Evolutionary conservation across 1,284 basidiomycete genomes (phyloP), one percentile per base, ranked within the genome.

Genomic region (Melampsora larici-populina): DNA sequence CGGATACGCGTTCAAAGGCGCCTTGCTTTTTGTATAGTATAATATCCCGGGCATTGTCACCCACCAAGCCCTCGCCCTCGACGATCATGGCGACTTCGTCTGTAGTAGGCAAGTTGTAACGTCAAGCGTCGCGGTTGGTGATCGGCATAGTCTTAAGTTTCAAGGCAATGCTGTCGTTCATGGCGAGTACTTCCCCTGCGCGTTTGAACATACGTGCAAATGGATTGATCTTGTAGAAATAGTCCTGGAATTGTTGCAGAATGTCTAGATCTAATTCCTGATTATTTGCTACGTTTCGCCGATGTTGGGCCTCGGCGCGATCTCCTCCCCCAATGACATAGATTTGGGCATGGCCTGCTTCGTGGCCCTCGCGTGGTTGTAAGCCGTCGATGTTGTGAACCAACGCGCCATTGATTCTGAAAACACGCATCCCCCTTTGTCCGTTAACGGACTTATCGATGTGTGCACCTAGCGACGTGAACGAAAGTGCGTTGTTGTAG

Each of bases 151-250:
- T 40, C 3, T 26, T 21, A n/a, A 26, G 36, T 31, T 3, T 36
- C 5, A 31, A 21, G 6, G 6, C 43, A 13, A 17, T 63, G 8
- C 18, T 26, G 17, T 18, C 40, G 8, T 17, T 18, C 1, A 2
- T 21, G 21, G 18, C 31, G 5, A 17, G 18, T 1, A 24, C 64
- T 62, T 29, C 60, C 33, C 24, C 31, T 26, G 58, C 70, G 5
- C 5, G 48, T 62, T 48, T 40, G 29, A 58, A 64, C 17, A 63
- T 7, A 26, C 6, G 33, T 1, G 43, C 55, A 43, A 55, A 71
- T 36, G 70, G 58, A 63, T 71, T 71, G 29, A 40, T 5, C 40
- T 13, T 33, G 58, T 71, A 18, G 31, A 71, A n/a, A 18, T 24
- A 62, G n/a, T 62, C 21, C 43, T 62, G 70, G 21, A 33, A 71